These are phyloP conservation scores for Buddleja alternifolia DNA, from an alignment of 257 asterid species.

Conservation along the genomic window DNA sequence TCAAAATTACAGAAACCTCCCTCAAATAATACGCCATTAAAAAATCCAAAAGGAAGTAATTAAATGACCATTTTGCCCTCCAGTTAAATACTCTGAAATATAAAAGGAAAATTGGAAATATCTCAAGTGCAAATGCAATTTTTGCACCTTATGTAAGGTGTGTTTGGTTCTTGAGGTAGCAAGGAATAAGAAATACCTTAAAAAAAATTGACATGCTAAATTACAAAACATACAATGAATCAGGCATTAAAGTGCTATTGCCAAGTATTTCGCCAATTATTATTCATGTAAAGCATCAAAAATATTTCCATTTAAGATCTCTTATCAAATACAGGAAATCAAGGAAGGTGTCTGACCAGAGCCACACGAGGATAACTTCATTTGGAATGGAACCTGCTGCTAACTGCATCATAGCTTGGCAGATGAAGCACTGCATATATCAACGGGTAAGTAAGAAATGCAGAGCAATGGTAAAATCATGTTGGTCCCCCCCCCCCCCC, in stretches of 20 bases:
- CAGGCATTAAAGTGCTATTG: slow-evolving; percentile 23
- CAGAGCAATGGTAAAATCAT: background rate
- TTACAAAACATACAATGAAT: slow-evolving; percentile 31
- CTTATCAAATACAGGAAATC: too few species aligned
- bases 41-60: too few species aligned
- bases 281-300: slow-evolving; percentile 21
- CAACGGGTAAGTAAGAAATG: slow-evolving; percentile 1
- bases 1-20: too few species aligned
- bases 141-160: too few species aligned
- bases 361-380: slow-evolving; percentile 27
- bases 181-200: background rate
- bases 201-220: background rate
- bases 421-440: slow-evolving; percentile 64
- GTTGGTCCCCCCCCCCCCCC: too few species aligned
- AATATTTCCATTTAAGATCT: slow-evolving; percentile 42
- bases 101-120: too few species aligned
- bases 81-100: too few species aligned
- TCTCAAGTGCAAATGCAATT: too few species aligned
- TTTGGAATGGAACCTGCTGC: slow-evolving; percentile 48
- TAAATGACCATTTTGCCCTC: too few species aligned
- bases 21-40: too few species aligned
- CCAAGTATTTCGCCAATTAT: slow-evolving; percentile 25
- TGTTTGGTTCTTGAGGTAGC: too few species aligned
- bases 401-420: slow-evolving; percentile 74
- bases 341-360: background rate